Conservation (phyloP, 2,329 filamentous ascomycete species). For the Aurifilum marmelostoma region DNA sequence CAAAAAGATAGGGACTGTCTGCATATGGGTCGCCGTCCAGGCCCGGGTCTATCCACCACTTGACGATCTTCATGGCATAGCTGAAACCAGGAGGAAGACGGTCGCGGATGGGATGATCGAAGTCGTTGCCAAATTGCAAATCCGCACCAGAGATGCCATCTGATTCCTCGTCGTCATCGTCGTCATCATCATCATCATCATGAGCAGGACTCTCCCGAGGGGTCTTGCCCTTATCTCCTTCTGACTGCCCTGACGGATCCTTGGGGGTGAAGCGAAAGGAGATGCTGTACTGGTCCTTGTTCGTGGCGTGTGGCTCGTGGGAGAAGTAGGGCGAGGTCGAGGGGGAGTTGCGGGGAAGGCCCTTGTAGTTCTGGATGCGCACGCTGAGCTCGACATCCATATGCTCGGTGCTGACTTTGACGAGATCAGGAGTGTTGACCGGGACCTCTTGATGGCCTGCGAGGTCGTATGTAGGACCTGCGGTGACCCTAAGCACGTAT, state of each 20-base stretch:
- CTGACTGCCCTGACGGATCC: conserved; percentile 32
- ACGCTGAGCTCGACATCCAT: conserved; percentile 73
- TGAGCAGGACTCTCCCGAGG: conserved; percentile 32
- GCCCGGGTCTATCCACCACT: conserved; percentile 89
- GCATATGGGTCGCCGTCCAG: conserved; percentile 89
- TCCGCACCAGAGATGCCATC: conserved; percentile 68
- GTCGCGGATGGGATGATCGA: conserved; percentile 87
- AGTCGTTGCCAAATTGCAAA: conserved; percentile 93
- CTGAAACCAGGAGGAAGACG: conserved; percentile 84
- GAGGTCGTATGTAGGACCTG: conserved; percentile 75
- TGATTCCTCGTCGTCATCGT: conserved; percentile 28
- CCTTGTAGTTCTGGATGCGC: conserved; percentile 67
- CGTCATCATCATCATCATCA: conserved; percentile 25
- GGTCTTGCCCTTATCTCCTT: conserved; percentile 28
- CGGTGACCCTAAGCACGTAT: conserved; percentile 81
- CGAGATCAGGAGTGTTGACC: conserved; percentile 70
- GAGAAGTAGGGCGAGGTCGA: conserved; percentile 77
- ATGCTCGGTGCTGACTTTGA: conserved; percentile 65
- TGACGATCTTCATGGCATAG: conserved; percentile 81
- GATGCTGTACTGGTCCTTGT: conserved; percentile 82
- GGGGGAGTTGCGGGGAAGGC: conserved; percentile 74
- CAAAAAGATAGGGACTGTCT: conserved; percentile 84
- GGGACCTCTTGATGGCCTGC: conserved; percentile 72
- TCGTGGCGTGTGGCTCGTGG: conserved; percentile 65
- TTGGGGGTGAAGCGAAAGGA: conserved; percentile 79